phyloP scores from a whole-genome alignment of 2,329 filamentous ascomycete genomes.

The Talaromyces sp. region DNA sequence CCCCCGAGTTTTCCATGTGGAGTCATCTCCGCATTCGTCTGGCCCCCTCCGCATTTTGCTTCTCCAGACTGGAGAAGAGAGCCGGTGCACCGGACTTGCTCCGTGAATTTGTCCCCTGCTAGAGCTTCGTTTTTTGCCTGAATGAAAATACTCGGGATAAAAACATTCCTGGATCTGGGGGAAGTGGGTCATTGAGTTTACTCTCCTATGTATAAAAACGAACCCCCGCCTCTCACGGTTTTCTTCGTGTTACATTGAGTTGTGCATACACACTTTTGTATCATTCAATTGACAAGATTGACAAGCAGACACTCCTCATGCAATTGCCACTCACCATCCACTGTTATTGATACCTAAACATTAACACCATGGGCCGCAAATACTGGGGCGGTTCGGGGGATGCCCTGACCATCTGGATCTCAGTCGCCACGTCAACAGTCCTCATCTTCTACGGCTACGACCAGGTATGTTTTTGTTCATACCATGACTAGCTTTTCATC shows the following conservation, averaged over 20 bases:
- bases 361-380: slow-evolving; percentile 37
- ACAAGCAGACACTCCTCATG: too few species aligned
- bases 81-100: neutral
- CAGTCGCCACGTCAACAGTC: slow-evolving; percentile 47
- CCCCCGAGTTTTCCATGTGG: neutral
- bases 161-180: neutral
- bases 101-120: neutral
- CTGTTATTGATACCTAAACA: too few species aligned
- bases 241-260: neutral
- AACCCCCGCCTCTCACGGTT: neutral
- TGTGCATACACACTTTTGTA: too few species aligned
- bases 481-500: neutral
- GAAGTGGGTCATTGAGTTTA: neutral
- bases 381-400: slow-evolving; percentile 51
- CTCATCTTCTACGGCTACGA: slow-evolving; percentile 49
- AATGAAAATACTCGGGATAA: neutral
- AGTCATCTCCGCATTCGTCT: neutral
- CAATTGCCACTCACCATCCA: too few species aligned
- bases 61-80: neutral
- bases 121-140: neutral
- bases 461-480: slow-evolving; percentile 22
- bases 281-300: neutral
- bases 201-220: neutral
- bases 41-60: neutral
- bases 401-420: slow-evolving; percentile 50